Conservation (phyloP, 1,284 basidiomycete genomes). For the Hemileia vastatrix region DNA sequence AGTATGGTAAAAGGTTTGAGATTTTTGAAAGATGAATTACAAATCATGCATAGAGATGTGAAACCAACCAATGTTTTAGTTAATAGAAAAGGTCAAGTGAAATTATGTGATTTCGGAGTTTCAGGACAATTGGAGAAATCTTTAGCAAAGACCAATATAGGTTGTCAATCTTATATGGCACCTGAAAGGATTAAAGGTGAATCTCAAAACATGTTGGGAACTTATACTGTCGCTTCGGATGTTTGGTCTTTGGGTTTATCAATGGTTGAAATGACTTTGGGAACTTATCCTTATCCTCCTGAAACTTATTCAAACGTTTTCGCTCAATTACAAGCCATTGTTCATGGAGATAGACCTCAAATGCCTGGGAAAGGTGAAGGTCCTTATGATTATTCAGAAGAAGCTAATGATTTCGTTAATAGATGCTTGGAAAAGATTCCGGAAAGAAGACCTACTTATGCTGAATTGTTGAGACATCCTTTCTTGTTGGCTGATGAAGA, state of each 20-base stretch:
- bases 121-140: conserved; percentile 43
- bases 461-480: conserved; percentile 67
- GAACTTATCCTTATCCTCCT: conserved; percentile 42
- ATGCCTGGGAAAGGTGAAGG: conserved; percentile 33
- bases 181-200: conserved; percentile 43
- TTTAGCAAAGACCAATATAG: conserved; percentile 44
- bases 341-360: conserved; percentile 39
- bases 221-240: conserved; percentile 42
- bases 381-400: conserved; percentile 35
- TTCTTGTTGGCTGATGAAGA: conserved; percentile 52
- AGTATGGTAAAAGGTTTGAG: conserved; percentile 38
- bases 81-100: conserved; percentile 39
- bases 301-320: conserved; percentile 44
- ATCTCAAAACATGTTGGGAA: conserved; percentile 35
- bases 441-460: conserved; percentile 68
- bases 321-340: conserved; percentile 44
- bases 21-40: conserved; percentile 42
- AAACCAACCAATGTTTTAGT: conserved; percentile 44
- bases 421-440: conserved; percentile 72
- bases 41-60: conserved; percentile 44
- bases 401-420: too few relatives aligned
- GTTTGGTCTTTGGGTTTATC: conserved; percentile 42
- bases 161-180: conserved; percentile 45
- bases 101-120: conserved; percentile 44
- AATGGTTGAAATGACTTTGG: conserved; percentile 40